Percentiles rank a stretch among this genome's conserved stretches.
These are phyloP conservation scores for Fusarium sp. DNA, from an alignment of 2,329 filamentous ascomycete species.

Conservation along the genomic window DNA sequence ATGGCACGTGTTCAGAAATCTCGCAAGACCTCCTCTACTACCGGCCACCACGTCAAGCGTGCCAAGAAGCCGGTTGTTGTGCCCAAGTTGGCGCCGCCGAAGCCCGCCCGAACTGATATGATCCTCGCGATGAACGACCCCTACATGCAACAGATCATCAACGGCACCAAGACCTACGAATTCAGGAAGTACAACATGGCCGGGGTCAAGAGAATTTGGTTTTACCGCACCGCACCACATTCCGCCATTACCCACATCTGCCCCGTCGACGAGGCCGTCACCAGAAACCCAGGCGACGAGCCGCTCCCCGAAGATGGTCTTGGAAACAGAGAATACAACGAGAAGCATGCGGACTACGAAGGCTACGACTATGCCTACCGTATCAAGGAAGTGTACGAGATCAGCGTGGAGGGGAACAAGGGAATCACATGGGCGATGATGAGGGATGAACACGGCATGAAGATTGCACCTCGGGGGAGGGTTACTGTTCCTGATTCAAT, in stretches of 20 bases:
- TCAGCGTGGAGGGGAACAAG: constrained; percentile 4
- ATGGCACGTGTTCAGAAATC: too few species aligned
- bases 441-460: constrained; percentile 23
- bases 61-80: too few species aligned
- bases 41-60: too few species aligned
- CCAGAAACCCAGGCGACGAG: constrained; percentile 25
- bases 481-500: not conserved
- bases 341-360: constrained; percentile 38
- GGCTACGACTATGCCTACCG: constrained; percentile 47
- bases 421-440: constrained; percentile 33
- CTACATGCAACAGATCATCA: constrained; percentile 42
- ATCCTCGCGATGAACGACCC: constrained; percentile 32
- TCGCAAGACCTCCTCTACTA: too few species aligned
- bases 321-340: constrained; percentile 46
- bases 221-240: constrained; percentile 43
- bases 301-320: constrained; percentile 36
- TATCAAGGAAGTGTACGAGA: constrained; percentile 40
- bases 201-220: constrained; percentile 40
- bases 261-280: constrained; percentile 29
- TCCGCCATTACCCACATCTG: constrained; percentile 46
- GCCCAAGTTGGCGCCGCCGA: too few species aligned
- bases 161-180: constrained; percentile 41
- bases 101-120: constrained; percentile 14
- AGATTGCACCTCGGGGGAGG: constrained; percentile 14
- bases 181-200: constrained; percentile 42